Conservation (phyloP, 805 yeast genomes). For the Komagataella kurtzmanii region DNA sequence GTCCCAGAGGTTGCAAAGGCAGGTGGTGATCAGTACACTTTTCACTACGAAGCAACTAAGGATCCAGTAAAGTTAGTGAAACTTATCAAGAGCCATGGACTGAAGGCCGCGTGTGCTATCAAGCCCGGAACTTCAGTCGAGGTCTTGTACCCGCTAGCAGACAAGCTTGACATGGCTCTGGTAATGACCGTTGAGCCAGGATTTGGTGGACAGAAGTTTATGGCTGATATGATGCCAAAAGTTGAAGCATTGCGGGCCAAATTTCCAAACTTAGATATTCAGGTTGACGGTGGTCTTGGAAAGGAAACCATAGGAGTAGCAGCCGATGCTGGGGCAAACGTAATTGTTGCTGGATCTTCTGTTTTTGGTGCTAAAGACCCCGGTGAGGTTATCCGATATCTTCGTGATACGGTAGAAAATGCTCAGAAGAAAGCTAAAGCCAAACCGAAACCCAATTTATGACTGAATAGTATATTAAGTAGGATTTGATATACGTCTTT, state of each 20-base stretch:
- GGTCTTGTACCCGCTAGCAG: conserved; percentile 62
- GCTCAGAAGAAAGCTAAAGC: conserved; percentile 19
- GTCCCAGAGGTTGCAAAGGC: conserved; percentile 82
- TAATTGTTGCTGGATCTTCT: conserved; percentile 93
- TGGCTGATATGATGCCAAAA: conserved; percentile 94
- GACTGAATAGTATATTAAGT: neutral
- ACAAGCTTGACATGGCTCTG: conserved; percentile 81
- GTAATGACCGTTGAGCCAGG: conserved; percentile 99
- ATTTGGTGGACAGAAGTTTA: conserved; percentile 95
- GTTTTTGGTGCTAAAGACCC: conserved; percentile 83
- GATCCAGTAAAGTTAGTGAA: conserved; percentile 65
- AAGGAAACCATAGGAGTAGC: conserved; percentile 75
- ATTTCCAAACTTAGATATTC: conserved; percentile 74
- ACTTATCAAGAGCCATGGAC: conserved; percentile 64
- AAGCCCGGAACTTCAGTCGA: conserved; percentile 90
- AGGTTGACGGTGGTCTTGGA: conserved; percentile 95
- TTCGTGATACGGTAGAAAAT: conserved; percentile 48
- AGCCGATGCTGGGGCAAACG: conserved; percentile 96
- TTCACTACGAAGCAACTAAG: conserved; percentile 87
- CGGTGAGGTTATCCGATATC: conserved; percentile 50
- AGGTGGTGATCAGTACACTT: conserved; percentile 93
- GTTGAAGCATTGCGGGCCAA: conserved; percentile 61
- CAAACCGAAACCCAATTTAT: neutral
- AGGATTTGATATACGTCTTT: neutral
- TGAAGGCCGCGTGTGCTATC: conserved; percentile 88